A percentile compares a stretch with the other conserved stretches of the same genome.
These are phyloP conservation scores for Yamadazyma ubonensis DNA, from an alignment of 805 yeast species.

Conservation along the genomic window DNA sequence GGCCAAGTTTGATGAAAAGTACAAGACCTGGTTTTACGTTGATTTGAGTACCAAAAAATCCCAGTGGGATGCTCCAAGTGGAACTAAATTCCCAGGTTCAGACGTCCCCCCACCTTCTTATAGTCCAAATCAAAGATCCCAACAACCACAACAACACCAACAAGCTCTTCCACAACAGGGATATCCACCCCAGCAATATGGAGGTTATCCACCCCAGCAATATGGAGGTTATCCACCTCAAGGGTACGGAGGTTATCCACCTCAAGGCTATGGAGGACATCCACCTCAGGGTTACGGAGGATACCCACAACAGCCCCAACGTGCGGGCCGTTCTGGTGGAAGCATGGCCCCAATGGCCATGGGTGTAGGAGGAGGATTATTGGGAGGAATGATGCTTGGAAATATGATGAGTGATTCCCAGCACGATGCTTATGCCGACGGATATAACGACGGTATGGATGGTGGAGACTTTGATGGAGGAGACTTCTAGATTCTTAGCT, in stretches of 20 bases:
- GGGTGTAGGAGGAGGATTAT: conserved; percentile 53
- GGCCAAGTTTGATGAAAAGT: conserved; percentile 69
- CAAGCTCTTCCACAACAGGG: conserved; percentile 1
- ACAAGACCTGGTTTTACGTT: conserved; percentile 80
- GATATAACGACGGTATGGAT: conserved; percentile 35
- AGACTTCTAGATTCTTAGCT: conserved; percentile 7
- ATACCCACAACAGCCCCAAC: conserved; percentile 21
- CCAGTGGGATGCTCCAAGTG: conserved; percentile 84
- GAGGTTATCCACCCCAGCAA: conserved; percentile 4
- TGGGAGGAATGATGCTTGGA: conserved; percentile 58
- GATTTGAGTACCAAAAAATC: conserved; percentile 67
- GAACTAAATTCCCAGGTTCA: conserved; percentile 40
- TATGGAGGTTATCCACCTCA: conserved; percentile 8
- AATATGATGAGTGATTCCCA: conserved; percentile 40
- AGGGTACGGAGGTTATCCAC: conserved; percentile 16
- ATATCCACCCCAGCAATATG: conserved; percentile 5
- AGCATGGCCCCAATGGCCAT: conserved; percentile 38
- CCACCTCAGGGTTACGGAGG: conserved; percentile 19
- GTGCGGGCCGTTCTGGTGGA: conserved; percentile 25
- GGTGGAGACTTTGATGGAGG: conserved; percentile 22
- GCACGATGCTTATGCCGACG: conserved; percentile 14
- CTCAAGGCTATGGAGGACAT: conserved; percentile 13
- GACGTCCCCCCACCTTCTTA: conserved; percentile 47
- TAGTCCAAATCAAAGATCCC: conserved; percentile 4
- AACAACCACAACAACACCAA: neutral